A percentile compares a stretch with the other conserved stretches of the same genome.
phyloP scores from a whole-genome alignment of 306 rosid species.

The Fagus sylvatica region DNA sequence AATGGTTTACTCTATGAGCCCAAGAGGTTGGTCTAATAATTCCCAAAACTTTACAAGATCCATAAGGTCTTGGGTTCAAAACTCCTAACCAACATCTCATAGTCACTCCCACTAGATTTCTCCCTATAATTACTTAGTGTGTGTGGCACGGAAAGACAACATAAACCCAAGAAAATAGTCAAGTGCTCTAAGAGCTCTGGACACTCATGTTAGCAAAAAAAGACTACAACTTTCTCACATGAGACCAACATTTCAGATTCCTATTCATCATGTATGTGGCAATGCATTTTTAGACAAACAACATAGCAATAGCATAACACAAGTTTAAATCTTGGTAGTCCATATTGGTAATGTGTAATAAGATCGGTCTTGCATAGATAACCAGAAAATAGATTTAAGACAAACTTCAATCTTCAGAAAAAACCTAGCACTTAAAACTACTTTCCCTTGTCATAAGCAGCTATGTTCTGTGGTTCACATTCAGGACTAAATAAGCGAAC shows the following conservation, averaged over 20 bases:
- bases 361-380: not conserved
- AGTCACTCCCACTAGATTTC: too few species aligned
- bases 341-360: not conserved
- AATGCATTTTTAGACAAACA: not conserved
- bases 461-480: slow-evolving; percentile 96
- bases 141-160: too few species aligned
- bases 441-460: slow-evolving; percentile 77
- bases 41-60: too few species aligned
- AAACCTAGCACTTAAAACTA: slow-evolving; percentile 8
- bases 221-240: not conserved
- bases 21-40: too few species aligned
- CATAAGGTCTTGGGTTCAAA: too few species aligned
- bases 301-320: not conserved
- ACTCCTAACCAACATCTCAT: too few species aligned
- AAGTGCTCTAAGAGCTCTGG: too few species aligned
- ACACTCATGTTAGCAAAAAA: not conserved
- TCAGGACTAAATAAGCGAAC: slow-evolving; percentile 88
- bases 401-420: not conserved
- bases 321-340: not conserved
- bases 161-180: too few species aligned
- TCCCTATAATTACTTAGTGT: too few species aligned
- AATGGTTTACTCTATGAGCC: too few species aligned
- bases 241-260: not conserved
- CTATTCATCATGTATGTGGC: not conserved
- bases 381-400: not conserved